Evolutionary conservation across 129 eudicot genomes (phyloP).

Genomic region (Centaurea solstitialis): DNA sequence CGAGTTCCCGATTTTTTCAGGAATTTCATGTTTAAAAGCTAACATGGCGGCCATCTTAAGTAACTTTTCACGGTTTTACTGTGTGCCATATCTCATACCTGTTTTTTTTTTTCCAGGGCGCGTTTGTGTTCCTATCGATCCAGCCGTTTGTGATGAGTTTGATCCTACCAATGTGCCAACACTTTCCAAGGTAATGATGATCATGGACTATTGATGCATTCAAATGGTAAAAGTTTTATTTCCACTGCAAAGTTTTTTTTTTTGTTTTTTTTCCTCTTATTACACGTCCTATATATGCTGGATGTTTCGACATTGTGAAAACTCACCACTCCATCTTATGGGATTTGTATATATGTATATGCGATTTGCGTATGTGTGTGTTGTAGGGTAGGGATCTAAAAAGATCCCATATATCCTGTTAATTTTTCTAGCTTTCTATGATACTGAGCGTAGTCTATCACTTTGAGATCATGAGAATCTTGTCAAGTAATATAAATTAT

Average conservation of each 20-base stretch:
- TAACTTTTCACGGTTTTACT: not conserved
- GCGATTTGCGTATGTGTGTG: not conserved
- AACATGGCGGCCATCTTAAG: conserved; percentile 3
- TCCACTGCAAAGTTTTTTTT: not conserved
- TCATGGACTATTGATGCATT: not conserved
- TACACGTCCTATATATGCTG: not conserved
- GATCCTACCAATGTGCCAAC: conserved; percentile 87
- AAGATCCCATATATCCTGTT: not conserved
- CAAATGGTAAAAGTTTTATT: not conserved
- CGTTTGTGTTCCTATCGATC: conserved; percentile 94
- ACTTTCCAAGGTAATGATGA: conserved; percentile 63
- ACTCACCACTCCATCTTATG: not conserved
- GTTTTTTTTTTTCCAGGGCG: conserved; percentile 53
- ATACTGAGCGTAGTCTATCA: not conserved
- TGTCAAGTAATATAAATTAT: no score
- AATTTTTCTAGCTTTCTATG: not conserved
- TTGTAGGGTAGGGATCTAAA: not conserved
- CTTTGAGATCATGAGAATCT: not conserved
- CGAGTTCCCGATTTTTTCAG: not conserved
- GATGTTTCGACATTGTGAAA: not conserved
- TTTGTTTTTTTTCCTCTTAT: no score
- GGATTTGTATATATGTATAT: not conserved
- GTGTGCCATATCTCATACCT: not conserved
- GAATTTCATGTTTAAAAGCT: not conserved
- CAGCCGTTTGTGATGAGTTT: conserved; percentile 76